These are phyloP conservation scores for Hypoxylon lenormandii DNA, from an alignment of 495 filamentous ascomycete species.

Conservation along the genomic window DNA sequence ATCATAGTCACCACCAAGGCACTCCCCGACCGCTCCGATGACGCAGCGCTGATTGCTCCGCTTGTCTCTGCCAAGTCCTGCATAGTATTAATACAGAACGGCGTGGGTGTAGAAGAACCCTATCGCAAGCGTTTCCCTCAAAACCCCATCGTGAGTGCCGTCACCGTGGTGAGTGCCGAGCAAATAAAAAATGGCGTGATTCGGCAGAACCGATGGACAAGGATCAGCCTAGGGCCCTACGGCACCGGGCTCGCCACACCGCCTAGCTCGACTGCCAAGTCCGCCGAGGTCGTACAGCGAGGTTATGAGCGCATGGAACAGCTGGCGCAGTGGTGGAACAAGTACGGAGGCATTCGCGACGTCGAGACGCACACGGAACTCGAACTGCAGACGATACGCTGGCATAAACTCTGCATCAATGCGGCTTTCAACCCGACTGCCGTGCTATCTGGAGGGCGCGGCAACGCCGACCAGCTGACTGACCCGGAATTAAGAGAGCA, in stretches of 20 bases:
- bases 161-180: conserved; percentile 68
- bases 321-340: conserved; percentile 55
- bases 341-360: conserved; percentile 65
- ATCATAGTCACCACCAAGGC: conserved; percentile 71
- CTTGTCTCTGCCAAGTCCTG: conserved; percentile 64
- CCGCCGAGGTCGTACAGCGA: conserved; percentile 49
- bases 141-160: conserved; percentile 69
- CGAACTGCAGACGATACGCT: conserved; percentile 68
- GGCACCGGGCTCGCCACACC: conserved; percentile 48
- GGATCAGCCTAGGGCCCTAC: conserved; percentile 69
- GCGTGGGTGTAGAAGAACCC: conserved; percentile 74
- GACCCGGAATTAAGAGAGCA: conserved; percentile 64
- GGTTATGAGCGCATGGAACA: conserved; percentile 44
- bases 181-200: conserved; percentile 64
- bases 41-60: conserved; percentile 60
- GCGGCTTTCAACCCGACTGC: conserved; percentile 73
- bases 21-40: conserved; percentile 64
- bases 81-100: conserved; percentile 78
- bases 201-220: conserved; percentile 71
- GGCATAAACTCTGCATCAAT: conserved; percentile 76
- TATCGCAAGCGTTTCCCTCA: conserved; percentile 68
- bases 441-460: conserved; percentile 66
- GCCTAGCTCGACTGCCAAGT: conserved; percentile 36
- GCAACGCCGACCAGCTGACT: conserved; percentile 66
- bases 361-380: conserved; percentile 62